A percentile compares a stretch with the other conserved stretches of the same genome.
Evolutionary conservation across 768 basidiomycete genomes (phyloP).

Genomic region (Floccularia luteovirens): DNA sequence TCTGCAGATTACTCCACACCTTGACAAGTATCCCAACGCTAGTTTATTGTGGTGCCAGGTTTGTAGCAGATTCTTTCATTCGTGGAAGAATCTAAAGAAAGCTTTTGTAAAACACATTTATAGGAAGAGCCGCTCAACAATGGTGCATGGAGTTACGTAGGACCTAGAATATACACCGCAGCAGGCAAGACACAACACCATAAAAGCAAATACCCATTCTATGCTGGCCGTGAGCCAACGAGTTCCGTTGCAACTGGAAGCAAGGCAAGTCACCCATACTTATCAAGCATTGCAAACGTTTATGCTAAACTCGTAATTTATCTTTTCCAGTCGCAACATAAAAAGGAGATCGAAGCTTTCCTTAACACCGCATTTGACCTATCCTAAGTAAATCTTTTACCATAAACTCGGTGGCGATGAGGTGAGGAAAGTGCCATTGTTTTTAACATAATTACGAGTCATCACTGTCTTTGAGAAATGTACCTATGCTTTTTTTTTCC

Average conservation of each 20-base stretch:
- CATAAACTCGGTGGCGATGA: no score
- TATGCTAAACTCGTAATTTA: conserved; percentile 10
- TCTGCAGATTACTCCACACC: conserved; percentile 75
- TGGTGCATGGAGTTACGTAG: conserved; percentile 95
- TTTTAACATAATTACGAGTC: no score
- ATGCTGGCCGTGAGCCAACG: conserved; percentile 89
- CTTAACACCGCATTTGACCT: conserved; percentile 47
- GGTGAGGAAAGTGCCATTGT: no score
- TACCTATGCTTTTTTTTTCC: no score
- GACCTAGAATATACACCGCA: conserved; percentile 91
- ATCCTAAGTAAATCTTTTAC: neutral
- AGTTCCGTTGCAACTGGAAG: conserved; percentile 90
- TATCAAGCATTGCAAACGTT: no score
- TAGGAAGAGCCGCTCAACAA: conserved; percentile 93
- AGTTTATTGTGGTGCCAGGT: conserved; percentile 84
- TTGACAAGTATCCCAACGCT: conserved; percentile 96
- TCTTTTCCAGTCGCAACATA: conserved; percentile 58
- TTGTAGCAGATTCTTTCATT: neutral
- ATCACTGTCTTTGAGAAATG: no score
- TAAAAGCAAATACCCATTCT: conserved; percentile 82
- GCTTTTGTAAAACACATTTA: neutral
- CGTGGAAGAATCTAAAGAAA: neutral
- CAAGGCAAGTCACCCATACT: conserved; percentile 59
- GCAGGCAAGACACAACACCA: conserved; percentile 86
- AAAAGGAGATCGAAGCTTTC: conserved; percentile 85